phyloP scores from a whole-genome alignment of 805 yeast species.

The Candida cerambycidarum region DNA sequence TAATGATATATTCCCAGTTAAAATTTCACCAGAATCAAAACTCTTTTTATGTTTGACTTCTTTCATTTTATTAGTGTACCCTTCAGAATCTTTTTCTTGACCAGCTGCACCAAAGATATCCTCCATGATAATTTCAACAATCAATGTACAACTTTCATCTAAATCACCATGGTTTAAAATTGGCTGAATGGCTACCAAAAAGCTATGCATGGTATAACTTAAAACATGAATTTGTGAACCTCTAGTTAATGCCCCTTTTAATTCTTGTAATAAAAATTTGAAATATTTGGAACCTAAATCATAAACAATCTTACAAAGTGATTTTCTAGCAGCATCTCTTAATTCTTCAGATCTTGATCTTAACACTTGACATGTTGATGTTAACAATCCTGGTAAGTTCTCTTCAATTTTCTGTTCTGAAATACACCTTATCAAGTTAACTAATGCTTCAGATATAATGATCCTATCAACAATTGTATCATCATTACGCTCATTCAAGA shows the following conservation, averaged over 20 bases:
- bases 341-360: slow-evolving; percentile 83
- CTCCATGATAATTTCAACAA: slow-evolving; percentile 81
- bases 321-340: slow-evolving; percentile 81
- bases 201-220: slow-evolving; percentile 79
- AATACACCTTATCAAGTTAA: slow-evolving; percentile 63
- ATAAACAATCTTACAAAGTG: slow-evolving; percentile 61
- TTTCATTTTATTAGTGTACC: slow-evolving; percentile 78
- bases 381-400: slow-evolving; percentile 77
- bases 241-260: slow-evolving; percentile 72
- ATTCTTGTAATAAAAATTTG: slow-evolving; percentile 72
- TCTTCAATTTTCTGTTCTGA: slow-evolving; percentile 52
- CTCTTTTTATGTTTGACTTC: slow-evolving; percentile 90
- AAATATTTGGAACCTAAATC: slow-evolving; percentile 74
- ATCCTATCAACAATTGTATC: slow-evolving; percentile 75
- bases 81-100: slow-evolving; percentile 92
- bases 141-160: slow-evolving; percentile 59
- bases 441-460: slow-evolving; percentile 78
- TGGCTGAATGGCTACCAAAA: slow-evolving; percentile 55
- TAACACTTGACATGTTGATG: slow-evolving; percentile 85
- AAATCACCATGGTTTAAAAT: slow-evolving; percentile 66
- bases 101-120: slow-evolving; percentile 91
- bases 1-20: slow-evolving; percentile 64
- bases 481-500: slow-evolving; percentile 67
- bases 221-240: slow-evolving; percentile 94
- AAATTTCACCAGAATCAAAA: slow-evolving; percentile 79